Evolutionary conservation across 1,284 basidiomycete genomes (phyloP), one percentile per base, ranked within the genome.

Genomic region (Erythrobasidium hasegawianum): DNA sequence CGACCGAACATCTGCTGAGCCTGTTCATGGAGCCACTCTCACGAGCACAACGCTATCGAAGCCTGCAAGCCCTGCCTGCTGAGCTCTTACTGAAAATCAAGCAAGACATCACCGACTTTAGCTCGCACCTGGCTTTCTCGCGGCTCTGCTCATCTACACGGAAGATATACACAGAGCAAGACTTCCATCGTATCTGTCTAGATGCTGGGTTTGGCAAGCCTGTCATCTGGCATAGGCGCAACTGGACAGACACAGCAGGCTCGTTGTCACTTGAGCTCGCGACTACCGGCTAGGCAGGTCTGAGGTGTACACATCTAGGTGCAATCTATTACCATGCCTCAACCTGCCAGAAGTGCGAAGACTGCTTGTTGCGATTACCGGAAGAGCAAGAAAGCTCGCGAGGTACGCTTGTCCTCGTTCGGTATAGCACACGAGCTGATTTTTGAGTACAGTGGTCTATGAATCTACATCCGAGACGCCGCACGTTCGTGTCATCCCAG

Each of bases 71-170:
- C 26, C 45, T 65, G 26, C 62, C 62, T 13, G 9, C 33, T 7
- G 62, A 65, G 26, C 41, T 65, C 43, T 55, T 65, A 20, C n/a
- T 20, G 43, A 50, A 50, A 29, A 57, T 65, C 56, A 57, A 57
- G 47, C 22, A 39, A 27, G 26, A 49, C 41, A 47, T 65, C 18
- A 40, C 24, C 29, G 62, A 65, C 10, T 47, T 65, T 29, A 11
- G 54, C 18, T 50, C 55, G 10, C 56, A 65, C 52, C 43, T 55
- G 33, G 33, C 56, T 4, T 58, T 24, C 38, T 58, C 40, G 27
- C 40, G 20, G 7, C 62, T 65, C 33, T 65, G 55, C 55, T 45
- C 24, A 5, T 26, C 55, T 14, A 57, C 62, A 14, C 11, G 27
- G n/a, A 47, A 14, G 10, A 41, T 65, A 1, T 65, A 58, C 45